phyloP scores from a whole-genome alignment of 1,139 yeast species.

The Suhomyces bribrorum region DNA sequence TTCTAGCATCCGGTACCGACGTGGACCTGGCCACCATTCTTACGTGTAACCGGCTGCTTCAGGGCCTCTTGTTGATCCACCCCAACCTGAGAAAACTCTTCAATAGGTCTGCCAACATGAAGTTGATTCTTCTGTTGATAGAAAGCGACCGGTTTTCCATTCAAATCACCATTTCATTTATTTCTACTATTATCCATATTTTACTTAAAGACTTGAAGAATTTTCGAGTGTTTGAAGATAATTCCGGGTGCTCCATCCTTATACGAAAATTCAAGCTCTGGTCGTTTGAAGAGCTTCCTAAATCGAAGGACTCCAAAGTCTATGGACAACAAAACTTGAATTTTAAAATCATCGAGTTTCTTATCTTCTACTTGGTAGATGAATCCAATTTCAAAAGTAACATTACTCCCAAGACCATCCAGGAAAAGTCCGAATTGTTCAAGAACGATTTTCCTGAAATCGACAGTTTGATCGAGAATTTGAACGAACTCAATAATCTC shows the following conservation, averaged over 20 bases:
- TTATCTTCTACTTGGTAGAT: conserved; percentile 71
- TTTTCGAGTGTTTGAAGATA: conserved; percentile 59
- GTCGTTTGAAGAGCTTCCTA: conserved; percentile 13
- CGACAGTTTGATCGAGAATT: conserved; percentile 40
- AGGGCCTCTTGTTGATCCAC: conserved; percentile 65
- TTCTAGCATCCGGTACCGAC: neutral
- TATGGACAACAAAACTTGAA: conserved; percentile 43
- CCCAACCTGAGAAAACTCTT: conserved; percentile 55
- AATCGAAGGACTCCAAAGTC: conserved; percentile 5
- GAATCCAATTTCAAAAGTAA: conserved; percentile 41
- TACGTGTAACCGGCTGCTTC: conserved; percentile 48
- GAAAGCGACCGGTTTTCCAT: conserved; percentile 17
- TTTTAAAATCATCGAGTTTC: conserved; percentile 68
- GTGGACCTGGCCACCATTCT: conserved; percentile 16
- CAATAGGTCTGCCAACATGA: conserved; percentile 34
- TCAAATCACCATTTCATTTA: conserved; percentile 41
- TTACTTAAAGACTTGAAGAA: conserved; percentile 58
- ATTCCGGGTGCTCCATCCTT: conserved; percentile 57
- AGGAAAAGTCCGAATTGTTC: conserved; percentile 58
- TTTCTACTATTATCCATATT: conserved; percentile 61
- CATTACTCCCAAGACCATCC: conserved; percentile 33
- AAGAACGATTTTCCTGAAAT: conserved; percentile 47
- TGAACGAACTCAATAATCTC: conserved; percentile 34
- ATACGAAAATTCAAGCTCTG: conserved; percentile 41
- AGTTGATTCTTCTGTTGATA: conserved; percentile 29